These are phyloP conservation scores for Effrenium voratum DNA, from an alignment of 73 alveolate species.

Conservation along the genomic window DNA sequence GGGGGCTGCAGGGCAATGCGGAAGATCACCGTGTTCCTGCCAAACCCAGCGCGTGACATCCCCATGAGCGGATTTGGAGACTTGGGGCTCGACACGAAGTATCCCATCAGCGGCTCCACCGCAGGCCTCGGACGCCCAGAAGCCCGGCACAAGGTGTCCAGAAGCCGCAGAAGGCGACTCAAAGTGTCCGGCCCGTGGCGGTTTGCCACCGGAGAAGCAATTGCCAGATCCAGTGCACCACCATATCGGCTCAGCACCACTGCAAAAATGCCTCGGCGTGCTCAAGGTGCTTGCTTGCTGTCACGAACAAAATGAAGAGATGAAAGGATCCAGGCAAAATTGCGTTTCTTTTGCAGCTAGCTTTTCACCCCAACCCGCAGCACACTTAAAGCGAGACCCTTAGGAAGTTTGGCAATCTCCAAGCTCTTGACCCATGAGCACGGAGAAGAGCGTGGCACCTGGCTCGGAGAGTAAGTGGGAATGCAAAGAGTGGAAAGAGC, in stretches of 20 bases:
- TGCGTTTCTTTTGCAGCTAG: no score
- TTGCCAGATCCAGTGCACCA: slow-evolving; percentile 58
- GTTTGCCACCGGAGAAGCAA: slow-evolving; percentile 83
- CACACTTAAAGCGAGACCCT: no score
- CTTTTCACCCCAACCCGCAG: no score
- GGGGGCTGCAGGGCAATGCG: slow-evolving; percentile 49
- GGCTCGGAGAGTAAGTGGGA: no score
- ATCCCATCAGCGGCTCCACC: slow-evolving; percentile 77
- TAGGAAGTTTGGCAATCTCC: no score
- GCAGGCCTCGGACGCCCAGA: slow-evolving; percentile 18
- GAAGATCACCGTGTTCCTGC: slow-evolving; percentile 83
- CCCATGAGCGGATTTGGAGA: not conserved
- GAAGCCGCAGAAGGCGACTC: not conserved
- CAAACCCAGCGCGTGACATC: not conserved
- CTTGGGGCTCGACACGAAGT: slow-evolving; percentile 62
- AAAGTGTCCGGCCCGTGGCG: slow-evolving; percentile 52
- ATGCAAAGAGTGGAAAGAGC: no score
- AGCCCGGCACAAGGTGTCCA: not conserved
- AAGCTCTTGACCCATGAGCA: slow-evolving; percentile 53
- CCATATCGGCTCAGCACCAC: slow-evolving; percentile 67
- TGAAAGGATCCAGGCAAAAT: no score
- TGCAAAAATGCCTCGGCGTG: slow-evolving; percentile 42
- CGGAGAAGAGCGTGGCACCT: slow-evolving; percentile 82
- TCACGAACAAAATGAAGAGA: no score
- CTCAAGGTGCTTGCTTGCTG: no score